phyloP scores from a whole-genome alignment of 768 basidiomycete species.

The Amanita rubescens region DNA sequence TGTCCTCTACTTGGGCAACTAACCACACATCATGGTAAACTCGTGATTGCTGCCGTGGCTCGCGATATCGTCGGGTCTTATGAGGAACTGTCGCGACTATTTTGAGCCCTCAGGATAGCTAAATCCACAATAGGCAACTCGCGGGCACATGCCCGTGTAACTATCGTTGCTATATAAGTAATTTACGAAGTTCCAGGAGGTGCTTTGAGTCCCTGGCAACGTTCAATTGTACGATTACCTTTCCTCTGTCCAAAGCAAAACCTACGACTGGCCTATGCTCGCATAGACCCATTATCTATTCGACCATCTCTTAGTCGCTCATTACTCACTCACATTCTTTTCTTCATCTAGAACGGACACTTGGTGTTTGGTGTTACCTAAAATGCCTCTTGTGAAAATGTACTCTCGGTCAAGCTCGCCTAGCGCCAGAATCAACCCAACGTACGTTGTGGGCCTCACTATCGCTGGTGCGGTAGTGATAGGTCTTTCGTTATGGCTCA shows the following conservation, averaged over 20 bases:
- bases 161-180: background rate
- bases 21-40: no score
- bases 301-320: background rate
- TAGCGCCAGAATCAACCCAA: slow-evolving; percentile 13
- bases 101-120: background rate
- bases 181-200: background rate
- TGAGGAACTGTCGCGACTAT: background rate
- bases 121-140: background rate
- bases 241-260: background rate
- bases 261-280: background rate
- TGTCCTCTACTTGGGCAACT: no score
- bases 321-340: slow-evolving; percentile 1
- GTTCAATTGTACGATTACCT: background rate
- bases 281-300: background rate
- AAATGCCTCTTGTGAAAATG: slow-evolving; percentile 4
- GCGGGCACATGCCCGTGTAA: no score
- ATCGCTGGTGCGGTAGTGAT: slow-evolving; percentile 35
- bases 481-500: slow-evolving; percentile 35
- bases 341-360: background rate
- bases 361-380: background rate
- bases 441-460: slow-evolving; percentile 45
- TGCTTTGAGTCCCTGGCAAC: background rate
- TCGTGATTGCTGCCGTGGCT: no score
- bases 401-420: slow-evolving; percentile 6
- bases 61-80: background rate